These are phyloP conservation scores for Prunus campanulata DNA, from an alignment of 306 rosid genomes.

Conservation along the genomic window DNA sequence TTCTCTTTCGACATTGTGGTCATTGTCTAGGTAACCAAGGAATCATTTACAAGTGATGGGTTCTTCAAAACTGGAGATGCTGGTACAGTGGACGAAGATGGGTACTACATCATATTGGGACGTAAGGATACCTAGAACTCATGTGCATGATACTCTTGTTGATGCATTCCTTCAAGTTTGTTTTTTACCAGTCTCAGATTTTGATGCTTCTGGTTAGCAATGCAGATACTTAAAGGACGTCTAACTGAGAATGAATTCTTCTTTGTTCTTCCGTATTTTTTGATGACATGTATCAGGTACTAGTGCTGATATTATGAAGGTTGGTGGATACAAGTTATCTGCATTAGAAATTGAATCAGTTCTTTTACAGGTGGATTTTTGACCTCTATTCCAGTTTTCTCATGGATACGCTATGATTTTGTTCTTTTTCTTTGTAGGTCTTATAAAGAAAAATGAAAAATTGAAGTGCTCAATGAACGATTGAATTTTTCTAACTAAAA, in stretches of 20 bases:
- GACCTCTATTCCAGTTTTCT: background rate
- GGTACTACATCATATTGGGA: conserved; percentile 81
- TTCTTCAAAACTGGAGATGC: conserved; percentile 97
- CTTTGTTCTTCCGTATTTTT: background rate
- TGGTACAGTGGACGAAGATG: conserved; percentile 72
- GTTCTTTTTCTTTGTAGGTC: background rate
- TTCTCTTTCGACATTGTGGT: background rate
- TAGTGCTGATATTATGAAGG: conserved; percentile 88
- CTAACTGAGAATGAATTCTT: background rate
- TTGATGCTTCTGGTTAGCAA: background rate
- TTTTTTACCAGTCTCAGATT: background rate
- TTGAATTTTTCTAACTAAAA: conserved; percentile 15
- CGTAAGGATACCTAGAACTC: conserved; percentile 57
- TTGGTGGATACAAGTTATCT: conserved; percentile 88
- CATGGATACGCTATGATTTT: background rate
- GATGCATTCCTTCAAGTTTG: background rate
- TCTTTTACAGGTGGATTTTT: conserved; percentile 60
- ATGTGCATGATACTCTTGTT: conserved; percentile 6
- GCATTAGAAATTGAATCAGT: conserved; percentile 94
- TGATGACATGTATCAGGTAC: conserved; percentile 55
- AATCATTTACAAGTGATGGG: conserved; percentile 75
- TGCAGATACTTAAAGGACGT: background rate
- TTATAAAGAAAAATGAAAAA: background rate
- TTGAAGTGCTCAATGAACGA: background rate
- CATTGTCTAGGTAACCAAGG: conserved; percentile 58